A percentile compares a stretch with the other conserved stretches of the same genome.
These are phyloP conservation scores for Voacanga thouarsii DNA, from an alignment of 257 asterid species.

Conservation along the genomic window DNA sequence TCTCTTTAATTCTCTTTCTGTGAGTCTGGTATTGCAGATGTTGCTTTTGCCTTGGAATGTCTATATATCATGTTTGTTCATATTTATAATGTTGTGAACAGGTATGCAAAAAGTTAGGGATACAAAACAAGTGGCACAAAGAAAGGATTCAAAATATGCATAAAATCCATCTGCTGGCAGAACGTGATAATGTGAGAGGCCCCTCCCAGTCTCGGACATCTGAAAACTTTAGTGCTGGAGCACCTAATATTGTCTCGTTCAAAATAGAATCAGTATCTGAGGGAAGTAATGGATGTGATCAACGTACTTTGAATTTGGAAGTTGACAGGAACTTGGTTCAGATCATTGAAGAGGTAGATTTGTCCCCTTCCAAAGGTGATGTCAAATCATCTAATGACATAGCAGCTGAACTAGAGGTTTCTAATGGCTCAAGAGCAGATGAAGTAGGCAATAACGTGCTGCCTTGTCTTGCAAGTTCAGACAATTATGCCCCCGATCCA, in stretches of 20 bases:
- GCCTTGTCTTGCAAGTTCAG: constrained; percentile 33
- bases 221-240: constrained; percentile 46
- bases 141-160: constrained; percentile 46
- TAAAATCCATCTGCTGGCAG: constrained; percentile 57
- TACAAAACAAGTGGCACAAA: constrained; percentile 61
- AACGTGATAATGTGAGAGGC: constrained; percentile 45
- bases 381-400: constrained; percentile 19
- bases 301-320: constrained; percentile 26
- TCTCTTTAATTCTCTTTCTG: background rate
- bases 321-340: constrained; percentile 33
- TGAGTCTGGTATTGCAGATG: background rate
- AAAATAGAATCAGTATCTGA: constrained; percentile 27
- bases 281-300: constrained; percentile 30
- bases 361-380: constrained; percentile 33
- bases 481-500: constrained; percentile 32
- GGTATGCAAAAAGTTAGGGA: constrained; percentile 75
- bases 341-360: constrained; percentile 36
- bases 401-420: constrained; percentile 34
- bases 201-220: constrained; percentile 70
- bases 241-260: constrained; percentile 28
- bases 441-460: constrained; percentile 32
- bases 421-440: constrained; percentile 30
- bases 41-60: background rate
- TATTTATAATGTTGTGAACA: constrained; percentile 28
- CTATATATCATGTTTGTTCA: no score